phyloP scores from a whole-genome alignment of 106 monocot species.

The Dendrobium nobile region DNA sequence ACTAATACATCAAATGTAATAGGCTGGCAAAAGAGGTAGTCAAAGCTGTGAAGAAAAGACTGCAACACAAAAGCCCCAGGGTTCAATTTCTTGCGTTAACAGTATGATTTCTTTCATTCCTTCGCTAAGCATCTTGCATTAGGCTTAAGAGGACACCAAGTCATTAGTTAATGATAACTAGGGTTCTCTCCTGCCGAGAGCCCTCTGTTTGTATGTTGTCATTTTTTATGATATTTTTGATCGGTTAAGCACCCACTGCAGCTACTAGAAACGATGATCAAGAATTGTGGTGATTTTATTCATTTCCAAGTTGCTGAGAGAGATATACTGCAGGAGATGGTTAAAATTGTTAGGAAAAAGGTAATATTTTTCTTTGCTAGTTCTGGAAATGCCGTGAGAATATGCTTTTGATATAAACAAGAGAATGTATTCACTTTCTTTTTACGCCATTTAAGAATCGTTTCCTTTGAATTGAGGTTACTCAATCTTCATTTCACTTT shows the following conservation, averaged over 20 bases:
- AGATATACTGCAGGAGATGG: conserved; percentile 82
- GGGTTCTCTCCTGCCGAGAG: no score
- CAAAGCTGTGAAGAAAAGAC: conserved; percentile 71
- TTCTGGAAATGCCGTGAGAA: not conserved
- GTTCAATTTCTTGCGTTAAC: conserved; percentile 81
- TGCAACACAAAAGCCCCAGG: conserved; percentile 57
- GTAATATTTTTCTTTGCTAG: conserved; percentile 14
- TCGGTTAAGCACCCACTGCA: conserved; percentile 14
- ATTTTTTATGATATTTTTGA: not conserved
- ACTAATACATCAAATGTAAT: not conserved
- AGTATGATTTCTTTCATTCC: conserved; percentile 32
- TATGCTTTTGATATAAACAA: no score
- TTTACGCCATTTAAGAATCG: no score
- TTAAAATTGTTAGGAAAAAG: conserved; percentile 92
- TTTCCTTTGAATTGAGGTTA: not conserved
- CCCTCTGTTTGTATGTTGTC: no score
- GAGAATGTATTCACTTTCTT: no score
- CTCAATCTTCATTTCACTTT: not conserved
- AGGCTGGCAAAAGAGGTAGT: conserved; percentile 85
- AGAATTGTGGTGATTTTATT: conserved; percentile 90
- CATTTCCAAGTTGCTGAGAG: conserved; percentile 86
- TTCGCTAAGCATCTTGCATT: not conserved
- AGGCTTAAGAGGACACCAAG: not conserved
- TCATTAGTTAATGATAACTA: not conserved
- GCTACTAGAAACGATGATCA: conserved; percentile 90